phyloP scores from a whole-genome alignment of 306 rosid genomes.

The Gynostemma pentaphyllum region DNA sequence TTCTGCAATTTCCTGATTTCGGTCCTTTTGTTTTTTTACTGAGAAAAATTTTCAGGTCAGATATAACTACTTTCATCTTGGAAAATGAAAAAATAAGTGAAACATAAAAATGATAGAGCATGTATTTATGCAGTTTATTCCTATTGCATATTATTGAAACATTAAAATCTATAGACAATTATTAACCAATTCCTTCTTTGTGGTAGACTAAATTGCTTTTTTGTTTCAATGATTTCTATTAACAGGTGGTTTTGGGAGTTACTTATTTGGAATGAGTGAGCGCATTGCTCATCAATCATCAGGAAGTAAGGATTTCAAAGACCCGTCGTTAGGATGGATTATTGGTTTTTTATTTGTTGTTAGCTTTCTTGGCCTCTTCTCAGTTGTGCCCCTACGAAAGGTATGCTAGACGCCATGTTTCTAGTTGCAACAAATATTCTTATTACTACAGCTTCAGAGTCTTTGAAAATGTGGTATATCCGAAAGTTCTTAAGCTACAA shows the following conservation, averaged over 20 bases:
- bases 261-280: conserved; percentile 39
- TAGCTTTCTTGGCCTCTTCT: conserved; percentile 46
- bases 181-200: neutral
- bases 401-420: conserved; percentile 8
- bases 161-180: neutral
- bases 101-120: too few species aligned
- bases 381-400: conserved; percentile 41
- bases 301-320: conserved; percentile 19
- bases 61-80: too few species aligned
- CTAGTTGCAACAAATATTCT: neutral
- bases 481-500: neutral
- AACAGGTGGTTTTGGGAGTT: conserved; percentile 37
- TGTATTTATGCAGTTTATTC: neutral
- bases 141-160: neutral
- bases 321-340: conserved; percentile 27
- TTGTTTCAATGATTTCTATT: neutral
- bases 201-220: neutral
- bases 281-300: conserved; percentile 20
- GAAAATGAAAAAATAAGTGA: too few species aligned
- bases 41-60: too few species aligned
- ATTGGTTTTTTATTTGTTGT: conserved; percentile 34
- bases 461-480: neutral
- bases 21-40: too few species aligned
- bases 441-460: neutral
- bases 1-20: too few species aligned